phyloP scores from a whole-genome alignment of 352 stramenopile species.

The Globisporangium mamillatum region DNA sequence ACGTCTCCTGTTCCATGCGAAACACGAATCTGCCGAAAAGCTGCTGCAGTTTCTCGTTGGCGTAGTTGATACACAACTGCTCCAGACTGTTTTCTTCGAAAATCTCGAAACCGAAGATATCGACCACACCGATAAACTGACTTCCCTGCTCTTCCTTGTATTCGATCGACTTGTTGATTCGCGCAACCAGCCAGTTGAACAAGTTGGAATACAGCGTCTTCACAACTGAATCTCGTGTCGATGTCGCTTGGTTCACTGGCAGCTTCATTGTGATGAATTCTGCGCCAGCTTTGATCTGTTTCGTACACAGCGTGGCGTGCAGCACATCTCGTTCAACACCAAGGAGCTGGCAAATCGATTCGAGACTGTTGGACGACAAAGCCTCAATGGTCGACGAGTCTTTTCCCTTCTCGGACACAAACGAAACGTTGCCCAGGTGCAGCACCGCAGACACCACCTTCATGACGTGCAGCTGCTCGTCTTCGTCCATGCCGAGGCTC shows the following conservation, averaged over 20 bases:
- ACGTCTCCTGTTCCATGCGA: slow-evolving; percentile 84
- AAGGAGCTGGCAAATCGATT: slow-evolving; percentile 79
- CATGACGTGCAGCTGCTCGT: slow-evolving; percentile 83
- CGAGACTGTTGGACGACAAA: slow-evolving; percentile 41
- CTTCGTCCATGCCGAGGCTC: slow-evolving; percentile 68
- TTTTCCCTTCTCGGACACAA: slow-evolving; percentile 68
- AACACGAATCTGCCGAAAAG: slow-evolving; percentile 82
- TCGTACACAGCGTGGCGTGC: slow-evolving; percentile 64
- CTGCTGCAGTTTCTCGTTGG: slow-evolving; percentile 88
- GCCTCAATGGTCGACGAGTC: slow-evolving; percentile 57
- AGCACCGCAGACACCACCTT: slow-evolving; percentile 82
- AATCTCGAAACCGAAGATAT: slow-evolving; percentile 92
- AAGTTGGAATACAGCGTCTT: slow-evolving; percentile 88
- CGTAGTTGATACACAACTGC: slow-evolving; percentile 88
- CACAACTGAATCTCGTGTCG: slow-evolving; percentile 81
- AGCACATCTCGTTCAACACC: slow-evolving; percentile 58
- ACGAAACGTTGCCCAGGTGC: slow-evolving; percentile 84
- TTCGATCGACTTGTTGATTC: slow-evolving; percentile 91
- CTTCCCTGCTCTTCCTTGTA: slow-evolving; percentile 64
- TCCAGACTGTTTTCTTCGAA: slow-evolving; percentile 91
- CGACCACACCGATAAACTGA: slow-evolving; percentile 88
- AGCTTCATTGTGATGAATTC: slow-evolving; percentile 79
- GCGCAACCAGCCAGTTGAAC: slow-evolving; percentile 93
- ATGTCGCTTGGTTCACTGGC: slow-evolving; percentile 59
- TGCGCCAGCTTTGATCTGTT: slow-evolving; percentile 73